These are phyloP conservation scores for Neoscytalidium dimidiatum DNA, from an alignment of 2,329 filamentous ascomycete genomes.

Conservation along the genomic window DNA sequence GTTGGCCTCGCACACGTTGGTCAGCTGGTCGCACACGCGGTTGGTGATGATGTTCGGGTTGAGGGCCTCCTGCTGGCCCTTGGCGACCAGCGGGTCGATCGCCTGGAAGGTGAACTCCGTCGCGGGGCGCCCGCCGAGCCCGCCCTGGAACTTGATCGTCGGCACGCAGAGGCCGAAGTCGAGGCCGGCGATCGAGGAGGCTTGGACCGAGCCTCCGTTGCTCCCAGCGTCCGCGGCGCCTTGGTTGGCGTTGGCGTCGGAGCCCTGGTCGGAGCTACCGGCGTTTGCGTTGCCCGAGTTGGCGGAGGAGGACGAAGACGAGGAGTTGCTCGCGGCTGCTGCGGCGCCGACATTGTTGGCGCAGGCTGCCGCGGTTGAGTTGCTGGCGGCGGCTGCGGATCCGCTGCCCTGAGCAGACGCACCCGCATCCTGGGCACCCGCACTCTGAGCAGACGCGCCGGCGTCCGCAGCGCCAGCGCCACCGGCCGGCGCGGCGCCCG, in stretches of 20 bases:
- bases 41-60: conserved; percentile 76
- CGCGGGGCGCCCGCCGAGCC: conserved; percentile 52
- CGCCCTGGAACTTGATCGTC: conserved; percentile 63
- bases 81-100: conserved; percentile 60
- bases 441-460: conserved; percentile 16
- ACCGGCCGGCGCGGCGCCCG: background rate
- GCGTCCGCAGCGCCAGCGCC: conserved; percentile 21
- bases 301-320: background rate
- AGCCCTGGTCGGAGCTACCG: too few relatives aligned
- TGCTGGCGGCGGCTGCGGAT: conserved; percentile 28
- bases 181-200: conserved; percentile 25
- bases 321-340: conserved; percentile 19
- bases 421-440: conserved; percentile 20
- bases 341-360: conserved; percentile 20
- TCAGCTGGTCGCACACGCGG: conserved; percentile 69
- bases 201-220: background rate
- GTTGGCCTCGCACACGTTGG: conserved; percentile 66
- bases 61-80: conserved; percentile 66
- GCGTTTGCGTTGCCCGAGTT: conserved; percentile 19
- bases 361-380: conserved; percentile 23
- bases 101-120: conserved; percentile 70
- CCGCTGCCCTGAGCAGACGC: conserved; percentile 24
- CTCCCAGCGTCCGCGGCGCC: conserved; percentile 22
- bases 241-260: background rate
- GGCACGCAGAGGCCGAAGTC: conserved; percentile 42